These are phyloP conservation scores for Ailanthus altissimus DNA, from an alignment of 345 rosid species.

Conservation along the genomic window DNA sequence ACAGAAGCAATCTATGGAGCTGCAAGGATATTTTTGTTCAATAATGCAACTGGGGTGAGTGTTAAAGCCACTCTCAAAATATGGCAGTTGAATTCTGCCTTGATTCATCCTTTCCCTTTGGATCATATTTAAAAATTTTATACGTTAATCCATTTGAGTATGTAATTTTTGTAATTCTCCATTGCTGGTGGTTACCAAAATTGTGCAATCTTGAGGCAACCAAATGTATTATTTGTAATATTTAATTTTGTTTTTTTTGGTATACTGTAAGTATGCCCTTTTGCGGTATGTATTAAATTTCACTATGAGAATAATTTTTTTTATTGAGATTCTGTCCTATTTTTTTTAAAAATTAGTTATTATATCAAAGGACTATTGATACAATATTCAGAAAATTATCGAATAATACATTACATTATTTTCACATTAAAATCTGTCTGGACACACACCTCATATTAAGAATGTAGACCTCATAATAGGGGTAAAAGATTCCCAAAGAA, in stretches of 20 bases:
- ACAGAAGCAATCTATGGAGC: conserved; percentile 85
- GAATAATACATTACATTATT: no score
- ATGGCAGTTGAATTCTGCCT: conserved; percentile 83
- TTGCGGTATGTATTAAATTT: neutral
- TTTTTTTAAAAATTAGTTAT: no score
- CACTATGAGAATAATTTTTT: neutral
- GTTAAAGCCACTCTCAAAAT: conserved; percentile 69
- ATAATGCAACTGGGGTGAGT: conserved; percentile 75
- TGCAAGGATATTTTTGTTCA: conserved; percentile 73
- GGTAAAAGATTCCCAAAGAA: no score
- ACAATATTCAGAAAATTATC: no score
- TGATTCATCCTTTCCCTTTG: conserved; percentile 57
- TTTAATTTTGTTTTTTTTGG: neutral
- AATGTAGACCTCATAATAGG: no score
- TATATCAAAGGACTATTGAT: no score
- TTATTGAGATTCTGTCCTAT: neutral
- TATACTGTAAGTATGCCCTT: neutral
- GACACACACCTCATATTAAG: no score
- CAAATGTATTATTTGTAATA: neutral
- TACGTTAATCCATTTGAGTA: neutral
- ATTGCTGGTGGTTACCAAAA: neutral
- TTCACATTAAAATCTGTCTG: no score
- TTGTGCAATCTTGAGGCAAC: conserved; percentile 4
- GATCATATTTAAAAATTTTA: conserved; percentile 11
- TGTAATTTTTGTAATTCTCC: neutral